Percentiles rank a stretch among this genome's conserved stretches.
These are phyloP conservation scores for Prunus mongolica DNA, from an alignment of 306 rosid species.

Conservation along the genomic window DNA sequence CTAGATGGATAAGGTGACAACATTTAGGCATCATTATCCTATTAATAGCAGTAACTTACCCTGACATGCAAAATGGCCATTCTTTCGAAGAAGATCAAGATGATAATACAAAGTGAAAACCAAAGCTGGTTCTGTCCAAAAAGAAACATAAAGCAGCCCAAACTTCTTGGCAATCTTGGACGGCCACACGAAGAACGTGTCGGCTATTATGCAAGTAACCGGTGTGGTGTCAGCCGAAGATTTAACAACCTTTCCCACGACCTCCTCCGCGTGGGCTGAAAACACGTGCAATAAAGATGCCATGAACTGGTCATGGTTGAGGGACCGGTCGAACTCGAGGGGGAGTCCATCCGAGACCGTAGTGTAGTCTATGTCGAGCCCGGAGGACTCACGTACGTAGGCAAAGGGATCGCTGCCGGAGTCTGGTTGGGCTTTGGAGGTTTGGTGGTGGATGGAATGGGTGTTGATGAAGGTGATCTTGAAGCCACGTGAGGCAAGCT, in stretches of 20 bases:
- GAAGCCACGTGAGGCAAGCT: constrained; percentile 55
- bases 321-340: constrained; percentile 44
- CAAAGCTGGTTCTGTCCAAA: constrained; percentile 63
- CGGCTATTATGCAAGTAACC: constrained; percentile 43
- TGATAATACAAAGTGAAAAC: constrained; percentile 50
- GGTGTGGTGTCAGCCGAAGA: not conserved
- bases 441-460: constrained; percentile 40
- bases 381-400: constrained; percentile 10
- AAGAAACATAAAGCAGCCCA: constrained; percentile 32
- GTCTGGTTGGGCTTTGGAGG: constrained; percentile 27
- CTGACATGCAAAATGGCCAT: constrained; percentile 45
- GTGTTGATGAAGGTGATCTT: constrained; percentile 60
- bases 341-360: constrained; percentile 61
- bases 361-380: constrained; percentile 48
- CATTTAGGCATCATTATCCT: too few relatives aligned
- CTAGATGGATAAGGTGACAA: not conserved
- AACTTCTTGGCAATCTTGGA: constrained; percentile 41
- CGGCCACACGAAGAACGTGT: constrained; percentile 61
- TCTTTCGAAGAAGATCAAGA: constrained; percentile 35
- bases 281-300: constrained; percentile 34
- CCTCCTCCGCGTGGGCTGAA: constrained; percentile 40
- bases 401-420: constrained; percentile 30
- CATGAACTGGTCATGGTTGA: constrained; percentile 54
- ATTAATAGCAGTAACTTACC: constrained; percentile 12
- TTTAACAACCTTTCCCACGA: constrained; percentile 25